These are phyloP conservation scores for Chlorophyllum brunneum DNA, from an alignment of 768 basidiomycete genomes.

Conservation along the genomic window DNA sequence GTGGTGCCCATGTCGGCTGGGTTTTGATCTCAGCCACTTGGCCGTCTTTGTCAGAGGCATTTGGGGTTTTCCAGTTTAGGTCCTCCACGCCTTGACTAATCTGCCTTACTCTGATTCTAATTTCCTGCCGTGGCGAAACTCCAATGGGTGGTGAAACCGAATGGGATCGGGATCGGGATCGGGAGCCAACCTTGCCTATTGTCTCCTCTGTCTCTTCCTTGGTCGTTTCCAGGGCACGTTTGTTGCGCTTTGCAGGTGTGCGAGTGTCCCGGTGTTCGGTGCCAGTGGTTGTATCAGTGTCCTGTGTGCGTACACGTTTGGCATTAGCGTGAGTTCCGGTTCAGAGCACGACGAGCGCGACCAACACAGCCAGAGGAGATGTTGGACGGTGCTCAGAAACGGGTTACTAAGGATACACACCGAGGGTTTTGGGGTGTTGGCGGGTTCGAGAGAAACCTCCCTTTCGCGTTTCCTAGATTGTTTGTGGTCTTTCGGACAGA, in stretches of 20 bases:
- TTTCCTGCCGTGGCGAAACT: slow-evolving; percentile 70
- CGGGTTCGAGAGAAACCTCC: slow-evolving; percentile 74
- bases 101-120: slow-evolving; percentile 68
- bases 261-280: slow-evolving; percentile 47
- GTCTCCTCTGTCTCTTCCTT: slow-evolving; percentile 56
- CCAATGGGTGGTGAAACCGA: slow-evolving; percentile 41
- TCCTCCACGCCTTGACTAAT: slow-evolving; percentile 80
- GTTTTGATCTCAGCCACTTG: slow-evolving; percentile 15
- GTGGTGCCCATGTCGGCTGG: slow-evolving; percentile 10
- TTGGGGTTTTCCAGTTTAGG: slow-evolving; percentile 61
- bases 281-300: slow-evolving; percentile 31
- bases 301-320: slow-evolving; percentile 27
- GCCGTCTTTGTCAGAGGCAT: slow-evolving; percentile 26
- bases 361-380: slow-evolving; percentile 10
- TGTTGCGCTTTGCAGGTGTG: slow-evolving; percentile 76
- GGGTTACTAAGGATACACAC: slow-evolving; percentile 26
- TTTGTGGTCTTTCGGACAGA: slow-evolving; percentile 35
- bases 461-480: slow-evolving; percentile 71
- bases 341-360: slow-evolving; percentile 3
- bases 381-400: slow-evolving; percentile 2
- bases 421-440: slow-evolving; percentile 40
- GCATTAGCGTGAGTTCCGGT: slow-evolving; percentile 12
- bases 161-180: slow-evolving; percentile 40
- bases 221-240: slow-evolving; percentile 56
- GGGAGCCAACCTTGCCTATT: slow-evolving; percentile 26